Evolutionary conservation across 2,329 filamentous ascomycete genomes (phyloP).

Genomic region (Nectriaceae sp.): DNA sequence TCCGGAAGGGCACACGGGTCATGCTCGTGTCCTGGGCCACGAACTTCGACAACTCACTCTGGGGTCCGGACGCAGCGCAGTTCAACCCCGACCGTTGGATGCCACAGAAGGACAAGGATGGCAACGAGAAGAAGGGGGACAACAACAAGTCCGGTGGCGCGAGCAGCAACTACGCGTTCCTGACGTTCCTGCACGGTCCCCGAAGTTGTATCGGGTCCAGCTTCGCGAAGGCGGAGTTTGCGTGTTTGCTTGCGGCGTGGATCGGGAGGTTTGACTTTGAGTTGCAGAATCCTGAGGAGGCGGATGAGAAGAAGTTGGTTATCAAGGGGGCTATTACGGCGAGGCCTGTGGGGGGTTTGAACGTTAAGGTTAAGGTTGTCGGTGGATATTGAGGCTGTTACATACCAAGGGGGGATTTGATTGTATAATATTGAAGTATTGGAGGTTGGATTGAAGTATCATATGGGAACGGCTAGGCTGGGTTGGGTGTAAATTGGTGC

Average conservation of each 20-base stretch:
- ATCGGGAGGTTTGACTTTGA: conserved; percentile 73
- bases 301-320: conserved; percentile 66
- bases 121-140: conserved; percentile 39
- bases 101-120: conserved; percentile 40
- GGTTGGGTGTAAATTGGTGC: too few species aligned
- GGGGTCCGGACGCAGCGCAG: conserved; percentile 72
- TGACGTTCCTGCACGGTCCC: conserved; percentile 87
- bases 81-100: conserved; percentile 85
- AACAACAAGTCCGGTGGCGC: conserved; percentile 65
- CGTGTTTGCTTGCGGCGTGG: conserved; percentile 76
- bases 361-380: conserved; percentile 66
- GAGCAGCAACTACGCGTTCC: conserved; percentile 71
- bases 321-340: conserved; percentile 73
- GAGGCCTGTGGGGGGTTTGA: conserved; percentile 71
- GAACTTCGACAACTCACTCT: conserved; percentile 69
- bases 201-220: conserved; percentile 80
- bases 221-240: conserved; percentile 84
- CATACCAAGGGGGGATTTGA: conserved; percentile 1
- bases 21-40: conserved; percentile 66
- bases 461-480: too few species aligned
- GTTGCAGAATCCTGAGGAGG: conserved; percentile 57
- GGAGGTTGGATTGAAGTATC: too few species aligned
- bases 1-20: conserved; percentile 72
- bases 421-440: too few species aligned
- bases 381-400: conserved; percentile 53